These are phyloP conservation scores for Tetrahymena borealis DNA, from an alignment of 73 alveolate genomes.

Conservation along the genomic window DNA sequence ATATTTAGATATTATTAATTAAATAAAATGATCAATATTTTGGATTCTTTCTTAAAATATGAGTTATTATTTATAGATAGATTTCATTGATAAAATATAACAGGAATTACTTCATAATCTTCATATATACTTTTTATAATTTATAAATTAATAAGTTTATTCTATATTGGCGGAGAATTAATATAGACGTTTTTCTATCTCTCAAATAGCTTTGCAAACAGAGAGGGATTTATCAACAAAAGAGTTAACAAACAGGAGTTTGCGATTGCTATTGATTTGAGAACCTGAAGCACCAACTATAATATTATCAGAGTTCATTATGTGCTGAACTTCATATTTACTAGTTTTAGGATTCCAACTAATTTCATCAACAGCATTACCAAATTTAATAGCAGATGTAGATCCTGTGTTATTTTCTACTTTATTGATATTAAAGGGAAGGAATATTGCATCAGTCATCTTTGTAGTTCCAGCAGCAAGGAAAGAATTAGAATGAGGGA, in stretches of 20 bases:
- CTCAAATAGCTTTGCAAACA: background rate
- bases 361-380: background rate
- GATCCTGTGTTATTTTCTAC: background rate
- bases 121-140: no score
- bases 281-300: background rate
- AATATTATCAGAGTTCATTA: background rate
- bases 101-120: no score
- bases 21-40: no score
- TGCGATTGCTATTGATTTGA: background rate
- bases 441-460: background rate
- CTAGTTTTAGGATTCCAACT: background rate
- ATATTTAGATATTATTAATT: no score
- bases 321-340: background rate
- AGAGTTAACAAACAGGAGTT: background rate
- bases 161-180: no score
- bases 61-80: no score
- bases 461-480: background rate
- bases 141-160: background rate
- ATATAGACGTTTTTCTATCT: no score
- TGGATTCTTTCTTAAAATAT: no score
- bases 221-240: background rate
- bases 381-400: background rate
- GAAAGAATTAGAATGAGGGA: background rate
- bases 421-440: background rate
- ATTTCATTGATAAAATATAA: no score